phyloP scores from a whole-genome alignment of 208 protist species.

The Spongospora subterranea region DNA sequence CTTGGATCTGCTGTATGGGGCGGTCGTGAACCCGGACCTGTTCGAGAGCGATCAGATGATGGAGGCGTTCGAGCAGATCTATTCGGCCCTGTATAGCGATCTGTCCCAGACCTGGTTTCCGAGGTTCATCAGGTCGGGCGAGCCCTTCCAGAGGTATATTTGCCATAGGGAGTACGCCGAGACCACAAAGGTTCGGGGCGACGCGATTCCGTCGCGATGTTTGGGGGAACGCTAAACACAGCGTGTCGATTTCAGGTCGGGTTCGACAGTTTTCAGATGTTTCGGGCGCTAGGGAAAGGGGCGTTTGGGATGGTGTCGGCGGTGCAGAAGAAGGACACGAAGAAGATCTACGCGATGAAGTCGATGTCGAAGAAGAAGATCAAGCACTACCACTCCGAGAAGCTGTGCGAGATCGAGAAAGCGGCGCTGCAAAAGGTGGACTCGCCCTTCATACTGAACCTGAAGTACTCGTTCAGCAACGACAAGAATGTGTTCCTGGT shows the following conservation, averaged over 20 bases:
- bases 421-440: slow-evolving; percentile 53
- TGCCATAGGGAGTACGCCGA: slow-evolving; percentile 54
- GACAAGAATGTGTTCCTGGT: slow-evolving; percentile 55
- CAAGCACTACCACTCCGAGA: slow-evolving; percentile 60
- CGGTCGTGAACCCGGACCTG: neutral
- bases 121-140: slow-evolving; percentile 4
- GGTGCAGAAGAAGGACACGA: slow-evolving; percentile 62
- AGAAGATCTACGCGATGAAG: slow-evolving; percentile 63
- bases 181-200: no score
- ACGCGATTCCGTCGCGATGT: no score
- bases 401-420: slow-evolving; percentile 61
- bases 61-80: slow-evolving; percentile 14
- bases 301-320: slow-evolving; percentile 61
- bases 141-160: slow-evolving; percentile 4
- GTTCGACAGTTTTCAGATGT: slow-evolving; percentile 58
- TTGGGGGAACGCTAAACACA: slow-evolving; percentile 34
- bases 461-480: slow-evolving; percentile 64
- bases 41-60: slow-evolving; percentile 19
- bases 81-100: neutral
- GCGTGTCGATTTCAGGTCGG: no score
- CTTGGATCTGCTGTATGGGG: neutral
- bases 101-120: slow-evolving; percentile 7
- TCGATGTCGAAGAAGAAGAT: slow-evolving; percentile 61
- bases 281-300: slow-evolving; percentile 56
- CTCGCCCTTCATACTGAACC: slow-evolving; percentile 62